Evolutionary conservation across 2,329 filamentous ascomycete genomes (phyloP), one percentile per base, ranked within the genome.

Genomic region (Cladophialophora bantiana): DNA sequence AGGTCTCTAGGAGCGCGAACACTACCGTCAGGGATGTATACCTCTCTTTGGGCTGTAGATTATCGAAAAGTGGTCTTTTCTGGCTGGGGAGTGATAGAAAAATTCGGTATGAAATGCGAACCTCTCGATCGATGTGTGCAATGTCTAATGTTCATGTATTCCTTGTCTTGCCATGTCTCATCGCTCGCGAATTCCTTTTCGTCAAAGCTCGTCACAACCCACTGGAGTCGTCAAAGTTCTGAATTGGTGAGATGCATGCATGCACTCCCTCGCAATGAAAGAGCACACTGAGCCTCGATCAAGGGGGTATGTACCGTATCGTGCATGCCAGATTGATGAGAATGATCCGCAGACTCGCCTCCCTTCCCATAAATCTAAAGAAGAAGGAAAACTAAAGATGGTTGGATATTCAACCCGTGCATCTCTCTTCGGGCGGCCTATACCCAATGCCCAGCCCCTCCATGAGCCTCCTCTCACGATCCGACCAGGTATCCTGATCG

Each of bases 401-500:
- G 36, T 3, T 38, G 13, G 36, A 38, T 10, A 38, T 60, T 82
- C 75, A 90, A 7, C 86, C 84, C 1, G 90, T 91, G 73, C 89
- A 92, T 69, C 91, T 84, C 76, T 92, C 88, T 66, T 83, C 83
- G 0, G 91, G 88, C 31, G 83, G 81, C 64, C 88, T 83, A 84
- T 87, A 93, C 55, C 84, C 83, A 67, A 97, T 78, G 0, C 86
- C 90, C 69, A 97, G 75, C 0, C 89, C 90, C 68, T 89, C 86
- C 83, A 98, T 96, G 0, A 97, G 90, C 68, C 88, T 85, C 78
- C 83, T 88, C 81, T 97, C 94, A 5, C 93, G 92, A 71, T 90
- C 89, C 74, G 89, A 83, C 72, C 85, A 85, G 9, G 88, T 88
- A 58, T 76, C 70, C 70, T 85, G 79, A 13, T 76, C 77, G 38